Percentiles rank a stretch among this genome's conserved stretches.
These are phyloP conservation scores for Vickermania spadyakhi DNA, from an alignment of 208 protist genomes.

Conservation along the genomic window DNA sequence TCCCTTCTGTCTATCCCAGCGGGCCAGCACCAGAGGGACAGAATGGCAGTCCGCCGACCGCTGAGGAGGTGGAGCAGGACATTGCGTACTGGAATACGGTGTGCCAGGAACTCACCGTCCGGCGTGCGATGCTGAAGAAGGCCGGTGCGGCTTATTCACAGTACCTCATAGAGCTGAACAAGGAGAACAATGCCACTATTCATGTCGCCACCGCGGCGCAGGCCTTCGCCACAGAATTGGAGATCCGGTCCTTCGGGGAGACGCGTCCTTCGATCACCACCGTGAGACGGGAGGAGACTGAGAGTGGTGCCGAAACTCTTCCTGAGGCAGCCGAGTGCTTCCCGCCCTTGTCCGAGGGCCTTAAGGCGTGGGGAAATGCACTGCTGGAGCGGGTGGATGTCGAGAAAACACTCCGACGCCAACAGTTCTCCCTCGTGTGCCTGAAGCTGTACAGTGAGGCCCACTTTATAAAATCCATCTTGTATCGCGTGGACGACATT, in stretches of 20 bases:
- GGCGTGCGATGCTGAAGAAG: not conserved
- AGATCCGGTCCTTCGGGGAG: not conserved
- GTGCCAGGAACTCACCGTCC: not conserved
- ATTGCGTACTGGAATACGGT: not conserved
- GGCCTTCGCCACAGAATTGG: not conserved
- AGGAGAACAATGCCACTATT: not conserved
- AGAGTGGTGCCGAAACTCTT: not conserved
- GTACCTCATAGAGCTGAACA: not conserved
- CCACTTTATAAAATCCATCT: conserved; percentile 42
- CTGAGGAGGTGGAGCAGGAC: not conserved
- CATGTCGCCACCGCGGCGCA: not conserved
- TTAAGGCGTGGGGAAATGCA: conserved; percentile 10
- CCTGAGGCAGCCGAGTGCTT: not conserved
- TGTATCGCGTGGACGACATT: conserved; percentile 63
- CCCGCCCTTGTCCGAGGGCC: not conserved
- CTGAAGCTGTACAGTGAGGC: conserved; percentile 49
- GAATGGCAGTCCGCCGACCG: not conserved
- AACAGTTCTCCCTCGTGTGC: conserved; percentile 46
- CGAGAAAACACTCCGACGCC: conserved; percentile 9
- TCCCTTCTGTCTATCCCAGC: no score
- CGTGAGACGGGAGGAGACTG: not conserved
- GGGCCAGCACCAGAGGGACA: not conserved
- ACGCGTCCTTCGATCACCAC: not conserved
- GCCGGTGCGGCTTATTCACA: not conserved
- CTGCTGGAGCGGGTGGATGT: conserved; percentile 26